Percentiles rank a stretch among this genome's conserved stretches.
Conservation (phyloP, 352 stramenopile genomes). For the Pythium inflatum region DNA sequence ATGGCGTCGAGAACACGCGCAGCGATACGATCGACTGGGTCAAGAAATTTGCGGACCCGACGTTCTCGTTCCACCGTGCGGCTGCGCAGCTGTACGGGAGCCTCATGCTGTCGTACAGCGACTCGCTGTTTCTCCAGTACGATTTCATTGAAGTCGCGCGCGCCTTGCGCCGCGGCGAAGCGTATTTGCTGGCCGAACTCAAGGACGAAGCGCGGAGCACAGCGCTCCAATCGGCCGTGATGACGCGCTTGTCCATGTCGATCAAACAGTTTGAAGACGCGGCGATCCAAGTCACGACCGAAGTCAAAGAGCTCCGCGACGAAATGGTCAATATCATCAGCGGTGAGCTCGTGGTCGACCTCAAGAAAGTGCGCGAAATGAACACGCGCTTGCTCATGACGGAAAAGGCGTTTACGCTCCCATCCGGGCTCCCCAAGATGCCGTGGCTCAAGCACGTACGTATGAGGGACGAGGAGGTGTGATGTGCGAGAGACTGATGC, state of each 20-base stretch:
- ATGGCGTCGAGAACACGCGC: conserved; percentile 57
- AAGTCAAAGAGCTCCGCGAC: conserved; percentile 66
- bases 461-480: conserved; percentile 9
- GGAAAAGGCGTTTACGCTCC: conserved; percentile 79
- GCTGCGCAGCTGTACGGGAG: conserved; percentile 81
- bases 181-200: conserved; percentile 57
- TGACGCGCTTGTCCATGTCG: conserved; percentile 59
- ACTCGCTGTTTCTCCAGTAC: conserved; percentile 85
- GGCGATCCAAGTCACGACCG: conserved; percentile 50
- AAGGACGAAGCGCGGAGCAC: conserved; percentile 28
- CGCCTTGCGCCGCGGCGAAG: conserved; percentile 66
- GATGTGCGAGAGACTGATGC: background rate
- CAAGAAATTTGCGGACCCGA: conserved; percentile 72
- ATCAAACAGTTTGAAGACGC: conserved; percentile 68
- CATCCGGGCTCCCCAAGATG: conserved; percentile 64
- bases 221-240: conserved; percentile 20
- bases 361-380: conserved; percentile 81
- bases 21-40: conserved; percentile 80
- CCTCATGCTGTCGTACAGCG: conserved; percentile 75
- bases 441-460: conserved; percentile 85
- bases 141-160: conserved; percentile 82
- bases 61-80: conserved; percentile 74
- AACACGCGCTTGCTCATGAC: conserved; percentile 86
- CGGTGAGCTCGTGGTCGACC: conserved; percentile 66
- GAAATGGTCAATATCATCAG: conserved; percentile 64